A percentile compares a stretch with the other conserved stretches of the same genome.
Conservation (phyloP, 805 yeast species). For the Barnettozyma siamensis region DNA sequence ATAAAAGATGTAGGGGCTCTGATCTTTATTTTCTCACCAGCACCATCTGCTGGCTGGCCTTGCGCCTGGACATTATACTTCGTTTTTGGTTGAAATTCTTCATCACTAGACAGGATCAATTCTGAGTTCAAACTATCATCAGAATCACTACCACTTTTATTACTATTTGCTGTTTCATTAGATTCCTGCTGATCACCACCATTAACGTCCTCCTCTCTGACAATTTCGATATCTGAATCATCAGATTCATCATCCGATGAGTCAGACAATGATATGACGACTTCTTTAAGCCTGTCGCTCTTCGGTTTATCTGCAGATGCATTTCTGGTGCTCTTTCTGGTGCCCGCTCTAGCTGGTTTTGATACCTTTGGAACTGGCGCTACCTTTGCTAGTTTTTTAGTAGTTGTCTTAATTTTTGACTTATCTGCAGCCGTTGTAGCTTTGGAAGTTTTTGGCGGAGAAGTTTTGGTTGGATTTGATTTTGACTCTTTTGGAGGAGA, state of each 20-base stretch:
- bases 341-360: background rate
- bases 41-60: conserved; percentile 17
- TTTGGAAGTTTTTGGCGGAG: background rate
- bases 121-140: too few species aligned
- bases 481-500: too few species aligned
- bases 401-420: too few species aligned
- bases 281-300: conserved; percentile 6
- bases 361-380: background rate
- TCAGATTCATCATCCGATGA: conserved; percentile 1
- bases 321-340: background rate
- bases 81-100: conserved; percentile 23
- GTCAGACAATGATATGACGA: conserved; percentile 2
- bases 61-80: conserved; percentile 24
- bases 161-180: conserved; percentile 12
- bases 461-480: too few species aligned
- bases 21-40: conserved; percentile 11
- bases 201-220: background rate
- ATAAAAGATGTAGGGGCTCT: conserved; percentile 20
- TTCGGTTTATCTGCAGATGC: too few species aligned
- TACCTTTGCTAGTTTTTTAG: background rate
- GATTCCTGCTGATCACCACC: background rate
- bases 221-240: conserved; percentile 2
- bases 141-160: too few species aligned
- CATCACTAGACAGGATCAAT: conserved; percentile 9
- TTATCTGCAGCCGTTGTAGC: too few species aligned